Evolutionary conservation across 164 flowering plant species (phyloP).

Genomic region (Chloranthus sessilifolius): DNA sequence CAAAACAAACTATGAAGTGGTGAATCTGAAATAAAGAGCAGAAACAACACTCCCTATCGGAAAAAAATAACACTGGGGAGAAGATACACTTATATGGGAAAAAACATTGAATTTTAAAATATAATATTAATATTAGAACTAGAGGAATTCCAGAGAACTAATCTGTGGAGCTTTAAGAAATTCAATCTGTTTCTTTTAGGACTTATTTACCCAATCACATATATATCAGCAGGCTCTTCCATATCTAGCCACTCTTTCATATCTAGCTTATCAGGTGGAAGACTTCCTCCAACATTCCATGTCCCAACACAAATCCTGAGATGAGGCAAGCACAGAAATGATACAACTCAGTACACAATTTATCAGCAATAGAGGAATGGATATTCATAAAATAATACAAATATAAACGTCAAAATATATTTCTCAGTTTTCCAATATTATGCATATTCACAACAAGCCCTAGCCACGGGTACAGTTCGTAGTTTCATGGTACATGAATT

Average conservation of each 20-base stretch:
- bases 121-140: no score
- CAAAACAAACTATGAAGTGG: no score
- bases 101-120: no score
- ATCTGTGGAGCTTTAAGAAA: neutral
- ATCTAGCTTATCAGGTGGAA: conserved; percentile 78
- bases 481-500: neutral
- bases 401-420: neutral
- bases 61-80: no score
- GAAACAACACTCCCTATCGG: no score
- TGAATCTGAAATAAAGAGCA: no score
- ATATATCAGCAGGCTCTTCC: conserved; percentile 77
- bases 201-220: conserved; percentile 82
- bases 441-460: neutral
- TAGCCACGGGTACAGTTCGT: neutral
- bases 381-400: neutral
- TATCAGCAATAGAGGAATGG: neutral
- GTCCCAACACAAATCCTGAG: conserved; percentile 76
- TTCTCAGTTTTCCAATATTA: neutral
- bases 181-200: neutral
- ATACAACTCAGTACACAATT: neutral
- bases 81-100: no score
- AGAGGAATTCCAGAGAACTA: no score
- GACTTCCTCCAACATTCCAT: conserved; percentile 91
- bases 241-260: conserved; percentile 77
- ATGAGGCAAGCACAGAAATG: neutral